These are phyloP conservation scores for Botrytis fragariae DNA, from an alignment of 2,329 filamentous ascomycete species.

Conservation along the genomic window DNA sequence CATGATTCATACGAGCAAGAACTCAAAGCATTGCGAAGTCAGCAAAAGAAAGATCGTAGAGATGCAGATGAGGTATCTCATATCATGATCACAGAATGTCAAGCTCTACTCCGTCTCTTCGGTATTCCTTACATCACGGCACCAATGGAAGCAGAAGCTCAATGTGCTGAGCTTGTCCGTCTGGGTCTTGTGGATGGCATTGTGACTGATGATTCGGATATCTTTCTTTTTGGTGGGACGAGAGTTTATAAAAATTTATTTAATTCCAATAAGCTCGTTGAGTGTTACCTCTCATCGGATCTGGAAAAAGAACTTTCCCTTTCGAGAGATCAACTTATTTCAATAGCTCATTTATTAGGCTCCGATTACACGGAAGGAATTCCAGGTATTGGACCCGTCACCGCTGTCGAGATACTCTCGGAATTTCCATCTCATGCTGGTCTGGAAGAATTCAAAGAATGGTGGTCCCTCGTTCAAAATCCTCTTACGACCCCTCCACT, in stretches of 20 bases:
- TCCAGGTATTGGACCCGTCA: constrained; percentile 87
- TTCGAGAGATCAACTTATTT: constrained; percentile 81
- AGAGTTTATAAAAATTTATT: constrained; percentile 99
- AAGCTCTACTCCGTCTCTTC: constrained; percentile 84
- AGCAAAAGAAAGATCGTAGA: constrained; percentile 93
- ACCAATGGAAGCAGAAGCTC: constrained; percentile 98
- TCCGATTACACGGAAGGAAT: constrained; percentile 95
- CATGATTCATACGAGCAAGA: constrained; percentile 82
- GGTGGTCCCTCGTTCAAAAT: constrained; percentile 80
- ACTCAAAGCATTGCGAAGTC: constrained; percentile 79
- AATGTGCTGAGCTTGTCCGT: constrained; percentile 86
- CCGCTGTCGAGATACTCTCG: constrained; percentile 87
- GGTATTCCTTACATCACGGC: constrained; percentile 95
- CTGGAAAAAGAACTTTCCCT: constrained; percentile 87
- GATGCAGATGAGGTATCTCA: constrained; percentile 97
- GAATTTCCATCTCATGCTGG: constrained; percentile 66
- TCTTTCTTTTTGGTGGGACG: constrained; percentile 93
- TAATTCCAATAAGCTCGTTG: constrained; percentile 95
- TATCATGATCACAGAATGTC: constrained; percentile 93
- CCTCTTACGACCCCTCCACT: constrained; percentile 50
- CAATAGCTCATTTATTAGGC: constrained; percentile 85
- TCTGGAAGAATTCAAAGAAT: constrained; percentile 75
- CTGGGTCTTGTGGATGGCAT: constrained; percentile 93
- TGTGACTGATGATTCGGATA: constrained; percentile 95
- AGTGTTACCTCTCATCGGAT: constrained; percentile 85